Evolutionary conservation across 257 asterid species (phyloP).

Genomic region (Eucommia ulmoides): DNA sequence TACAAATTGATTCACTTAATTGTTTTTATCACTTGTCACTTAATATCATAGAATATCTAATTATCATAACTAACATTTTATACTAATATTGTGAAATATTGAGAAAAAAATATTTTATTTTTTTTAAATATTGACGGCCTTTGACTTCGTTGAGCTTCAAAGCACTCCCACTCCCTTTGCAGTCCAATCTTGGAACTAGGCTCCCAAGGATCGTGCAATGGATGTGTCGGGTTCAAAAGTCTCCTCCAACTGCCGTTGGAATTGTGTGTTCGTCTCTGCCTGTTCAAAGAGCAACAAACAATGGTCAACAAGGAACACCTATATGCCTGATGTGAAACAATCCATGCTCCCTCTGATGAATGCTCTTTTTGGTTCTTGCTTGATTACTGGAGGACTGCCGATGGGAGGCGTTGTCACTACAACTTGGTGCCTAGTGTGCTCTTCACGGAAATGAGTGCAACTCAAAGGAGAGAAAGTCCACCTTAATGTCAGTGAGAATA

Average conservation of each 20-base stretch:
- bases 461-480: too few species aligned
- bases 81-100: too few species aligned
- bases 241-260: not conserved
- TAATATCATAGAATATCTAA: too few species aligned
- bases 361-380: not conserved
- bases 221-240: not conserved
- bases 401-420: too few species aligned
- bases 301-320: not conserved
- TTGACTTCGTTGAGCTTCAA: not conserved
- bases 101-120: too few species aligned
- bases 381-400: not conserved
- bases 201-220: not conserved
- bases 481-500: too few species aligned
- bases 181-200: not conserved
- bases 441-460: too few species aligned
- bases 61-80: too few species aligned
- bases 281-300: not conserved
- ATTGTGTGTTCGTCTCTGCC: not conserved
- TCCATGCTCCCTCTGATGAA: not conserved
- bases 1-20: too few species aligned
- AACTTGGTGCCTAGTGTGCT: too few species aligned
- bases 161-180: not conserved
- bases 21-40: too few species aligned
- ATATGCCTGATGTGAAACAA: not conserved
- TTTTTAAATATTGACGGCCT: not conserved